These are phyloP conservation scores for Byssothecium circinans DNA, from an alignment of 2,329 filamentous ascomycete genomes.

Conservation along the genomic window DNA sequence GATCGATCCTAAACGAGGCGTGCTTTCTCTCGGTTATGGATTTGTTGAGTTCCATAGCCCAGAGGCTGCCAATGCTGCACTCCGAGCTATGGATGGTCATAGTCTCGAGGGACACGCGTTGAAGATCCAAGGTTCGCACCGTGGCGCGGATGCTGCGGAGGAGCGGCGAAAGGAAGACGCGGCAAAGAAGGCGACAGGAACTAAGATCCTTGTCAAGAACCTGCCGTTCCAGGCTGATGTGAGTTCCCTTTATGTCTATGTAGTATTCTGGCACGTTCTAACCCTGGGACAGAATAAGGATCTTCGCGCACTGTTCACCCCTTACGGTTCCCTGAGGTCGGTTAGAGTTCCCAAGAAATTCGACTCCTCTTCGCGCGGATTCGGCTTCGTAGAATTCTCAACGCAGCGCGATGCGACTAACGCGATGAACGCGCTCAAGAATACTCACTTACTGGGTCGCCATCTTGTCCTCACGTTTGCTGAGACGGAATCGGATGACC, in stretches of 20 bases:
- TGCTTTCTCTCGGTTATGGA: conserved; percentile 91
- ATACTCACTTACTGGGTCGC: conserved; percentile 90
- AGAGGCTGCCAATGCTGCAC: conserved; percentile 75
- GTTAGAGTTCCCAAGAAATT: conserved; percentile 96
- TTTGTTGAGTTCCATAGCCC: conserved; percentile 87
- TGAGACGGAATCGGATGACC: conserved; percentile 82
- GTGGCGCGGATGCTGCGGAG: conserved; percentile 82
- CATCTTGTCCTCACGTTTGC: conserved; percentile 90
- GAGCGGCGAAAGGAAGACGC: conserved; percentile 81
- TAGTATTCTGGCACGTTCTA: conserved; percentile 16
- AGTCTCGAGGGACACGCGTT: conserved; percentile 86
- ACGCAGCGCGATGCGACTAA: conserved; percentile 87
- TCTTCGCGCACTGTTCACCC: conserved; percentile 78
- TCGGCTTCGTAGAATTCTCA: conserved; percentile 95
- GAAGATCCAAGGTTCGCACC: conserved; percentile 83
- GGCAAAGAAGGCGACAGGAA: conserved; percentile 77
- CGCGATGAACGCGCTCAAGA: conserved; percentile 85
- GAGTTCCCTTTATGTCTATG: conserved; percentile 16
- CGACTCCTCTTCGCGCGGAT: conserved; percentile 83
- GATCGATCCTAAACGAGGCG: conserved; percentile 85
- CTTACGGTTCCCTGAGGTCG: conserved; percentile 89
- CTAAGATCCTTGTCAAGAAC: conserved; percentile 98
- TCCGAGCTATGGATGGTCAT: conserved; percentile 84
- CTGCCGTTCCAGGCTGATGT: conserved; percentile 81
- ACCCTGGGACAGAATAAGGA: conserved; percentile 71